Evolutionary conservation across 2,329 filamentous ascomycete species (phyloP), one percentile per base, ranked within the genome.

Genomic region (Helotiales sp.): DNA sequence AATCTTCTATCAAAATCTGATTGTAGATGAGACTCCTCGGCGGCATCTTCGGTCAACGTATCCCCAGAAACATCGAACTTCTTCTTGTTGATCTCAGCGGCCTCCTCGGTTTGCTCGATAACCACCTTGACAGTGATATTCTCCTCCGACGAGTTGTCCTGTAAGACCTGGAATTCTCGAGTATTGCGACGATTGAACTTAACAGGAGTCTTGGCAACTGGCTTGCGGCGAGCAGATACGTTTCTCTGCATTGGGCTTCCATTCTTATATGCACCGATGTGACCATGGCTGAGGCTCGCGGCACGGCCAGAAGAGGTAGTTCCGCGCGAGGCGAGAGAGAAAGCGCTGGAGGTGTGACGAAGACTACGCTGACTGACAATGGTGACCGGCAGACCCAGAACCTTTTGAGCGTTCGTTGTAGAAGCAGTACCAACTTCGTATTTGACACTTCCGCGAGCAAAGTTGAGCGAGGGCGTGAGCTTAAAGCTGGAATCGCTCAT

Each of bases 1-100:
- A 43, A 54, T 26, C 63, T 32, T 28, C 63, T 60, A 20, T 28
- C 61, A 28, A 32, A 37, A 49, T 64, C 61, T 5, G 62, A 63
- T 17, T 22, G 49, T 45, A 28, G 24, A 15, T 40, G 50, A 32
- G 28, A 49, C 17, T 40, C 54, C 2, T 28, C 54, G 17, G 24
- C 20, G 11, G 43, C 22, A 63, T 40, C 28, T n/a, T 52, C 20
- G 20, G 20, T 28, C n/a, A 26, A 37, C 22, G 32, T 45, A 43
- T 30, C n/a, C 0, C 30, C 50, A 22, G 32, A 43, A 24, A 28
- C 17, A 43, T 50, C 34, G 15, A 40, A 15, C 22, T 50, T 43
- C 13, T 30, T 49, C 32, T 47, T 45, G 43, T 17, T 37, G 15
- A 10, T 10, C 37, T 20, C 5, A 10, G 30, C 6, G 32, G 1